These are phyloP conservation scores for Nakataea oryzae DNA, from an alignment of 2,329 filamentous ascomycete species.

Conservation along the genomic window DNA sequence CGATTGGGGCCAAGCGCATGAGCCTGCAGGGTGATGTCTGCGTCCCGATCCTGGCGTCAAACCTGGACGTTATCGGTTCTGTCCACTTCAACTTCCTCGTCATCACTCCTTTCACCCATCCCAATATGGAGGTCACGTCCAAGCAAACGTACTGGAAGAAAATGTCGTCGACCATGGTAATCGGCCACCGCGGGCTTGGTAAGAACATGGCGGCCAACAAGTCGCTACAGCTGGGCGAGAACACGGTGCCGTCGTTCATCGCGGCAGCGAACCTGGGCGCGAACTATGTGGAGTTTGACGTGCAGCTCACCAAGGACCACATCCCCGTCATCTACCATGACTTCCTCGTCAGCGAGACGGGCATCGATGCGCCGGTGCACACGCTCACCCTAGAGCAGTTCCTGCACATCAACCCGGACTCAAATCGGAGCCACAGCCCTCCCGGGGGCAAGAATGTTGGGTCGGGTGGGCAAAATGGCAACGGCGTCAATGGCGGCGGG, in stretches of 20 bases:
- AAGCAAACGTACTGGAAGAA: constrained; percentile 96
- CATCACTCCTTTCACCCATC: constrained; percentile 88
- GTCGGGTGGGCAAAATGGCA: constrained; percentile 7
- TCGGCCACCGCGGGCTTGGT: constrained; percentile 65
- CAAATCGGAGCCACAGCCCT: constrained; percentile 23
- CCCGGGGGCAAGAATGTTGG: constrained; percentile 15
- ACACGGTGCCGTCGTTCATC: constrained; percentile 92
- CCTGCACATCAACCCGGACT: constrained; percentile 65
- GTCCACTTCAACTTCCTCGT: constrained; percentile 97
- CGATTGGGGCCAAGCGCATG: constrained; percentile 76
- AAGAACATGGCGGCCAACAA: constrained; percentile 80
- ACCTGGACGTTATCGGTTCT: constrained; percentile 80
- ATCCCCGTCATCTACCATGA: constrained; percentile 98
- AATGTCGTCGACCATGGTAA: constrained; percentile 75
- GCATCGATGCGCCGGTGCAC: constrained; percentile 92
- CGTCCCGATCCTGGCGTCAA: constrained; percentile 79
- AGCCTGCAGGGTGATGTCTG: constrained; percentile 86
- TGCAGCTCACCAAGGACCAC: constrained; percentile 97
- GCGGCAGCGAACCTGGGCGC: constrained; percentile 88
- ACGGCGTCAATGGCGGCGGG: constrained; percentile 10
- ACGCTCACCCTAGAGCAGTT: constrained; percentile 94
- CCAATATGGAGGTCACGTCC: constrained; percentile 84
- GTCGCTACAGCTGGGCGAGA: constrained; percentile 90
- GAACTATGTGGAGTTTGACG: constrained; percentile 68
- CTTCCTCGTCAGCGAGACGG: constrained; percentile 94